Evolutionary conservation across 257 asterid species (phyloP).

Genomic region (Echium plantagineum): DNA sequence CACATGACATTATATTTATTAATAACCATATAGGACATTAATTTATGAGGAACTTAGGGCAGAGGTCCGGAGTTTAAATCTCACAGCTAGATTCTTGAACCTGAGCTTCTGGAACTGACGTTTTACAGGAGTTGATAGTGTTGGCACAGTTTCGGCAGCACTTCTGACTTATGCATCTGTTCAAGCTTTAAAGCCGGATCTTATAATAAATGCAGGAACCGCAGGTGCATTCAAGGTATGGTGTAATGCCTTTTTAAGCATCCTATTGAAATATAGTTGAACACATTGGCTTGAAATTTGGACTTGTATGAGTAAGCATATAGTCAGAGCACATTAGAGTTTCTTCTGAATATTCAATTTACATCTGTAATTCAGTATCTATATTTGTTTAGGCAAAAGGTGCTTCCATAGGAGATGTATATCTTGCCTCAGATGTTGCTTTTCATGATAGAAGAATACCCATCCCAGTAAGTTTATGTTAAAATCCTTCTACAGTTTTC

Average conservation of each 20-base stretch:
- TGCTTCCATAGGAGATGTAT: constrained; percentile 92
- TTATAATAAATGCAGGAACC: constrained; percentile 97
- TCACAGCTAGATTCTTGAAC: background rate
- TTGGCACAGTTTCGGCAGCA: constrained; percentile 83
- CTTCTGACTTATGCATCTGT: constrained; percentile 81
- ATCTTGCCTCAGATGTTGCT: constrained; percentile 68
- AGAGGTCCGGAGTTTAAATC: too few relatives aligned
- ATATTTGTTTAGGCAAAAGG: constrained; percentile 72
- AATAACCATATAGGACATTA: background rate
- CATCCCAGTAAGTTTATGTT: constrained; percentile 58
- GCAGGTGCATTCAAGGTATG: constrained; percentile 96
- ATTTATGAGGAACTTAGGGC: too few relatives aligned
- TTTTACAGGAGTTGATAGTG: constrained; percentile 74
- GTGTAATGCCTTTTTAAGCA: constrained; percentile 9
- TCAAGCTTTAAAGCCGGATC: constrained; percentile 81
- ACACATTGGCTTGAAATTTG: background rate
- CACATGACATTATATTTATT: too few relatives aligned
- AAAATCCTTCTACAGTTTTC: background rate
- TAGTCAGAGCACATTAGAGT: constrained; percentile 3
- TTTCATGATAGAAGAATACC: constrained; percentile 98
- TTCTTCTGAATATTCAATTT: constrained; percentile 9
- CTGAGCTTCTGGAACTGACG: constrained; percentile 13
- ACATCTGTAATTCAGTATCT: constrained; percentile 9
- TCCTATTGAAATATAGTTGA: constrained; percentile 4
- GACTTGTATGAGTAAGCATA: background rate